Evolutionary conservation across 352 stramenopile genomes (phyloP), one percentile per base, ranked within the genome.

Genomic region (Globisporangium carolinianum): DNA sequence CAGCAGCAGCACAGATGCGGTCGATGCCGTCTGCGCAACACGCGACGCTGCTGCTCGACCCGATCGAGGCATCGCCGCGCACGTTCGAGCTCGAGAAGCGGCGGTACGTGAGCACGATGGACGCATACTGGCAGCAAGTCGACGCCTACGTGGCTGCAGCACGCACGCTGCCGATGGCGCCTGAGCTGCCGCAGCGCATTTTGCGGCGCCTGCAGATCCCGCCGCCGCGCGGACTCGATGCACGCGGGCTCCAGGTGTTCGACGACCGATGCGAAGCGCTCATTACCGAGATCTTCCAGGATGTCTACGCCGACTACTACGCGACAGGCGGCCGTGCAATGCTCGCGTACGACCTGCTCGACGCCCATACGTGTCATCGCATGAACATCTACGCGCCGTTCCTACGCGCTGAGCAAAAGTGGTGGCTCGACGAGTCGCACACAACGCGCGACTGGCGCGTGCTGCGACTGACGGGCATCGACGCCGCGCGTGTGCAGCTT

Each of bases 311-410:
- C 0, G 76, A 90, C 42, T 96, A 96, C 67, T 87, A 84, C 52
- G 73, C 86, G 58, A 89, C 73, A 0, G 65, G 87, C 14, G 90
- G 83, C 0, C 80, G 83, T 11, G 75, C 81, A 24, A 94, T 97
- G 75, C 70, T 98, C 6, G 68, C 91, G 36, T 98, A 97, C 57
- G 84, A 94, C 55, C 63, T 98, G 4, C 63, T 93, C 9, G 87
- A 97, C 58, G 75, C 79, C 0, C 77, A 69, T 10, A 66, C 67
- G 49, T 88, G 79, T 38, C 60, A 80, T 59, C 71, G 74, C 35
- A 76, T 97, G 61, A 85, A 86, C 50, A 95, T 98, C 55, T 87
- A 96, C 45, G 73, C 71, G 11, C 72, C 75, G 24, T 93, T 93
- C 55, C 60, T 97, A 47, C 66, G 75, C 36, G 86, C 86, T 0